Base-by-base conservation (phyloP, 208 protist species). In the Lotmaria passim region DNA sequence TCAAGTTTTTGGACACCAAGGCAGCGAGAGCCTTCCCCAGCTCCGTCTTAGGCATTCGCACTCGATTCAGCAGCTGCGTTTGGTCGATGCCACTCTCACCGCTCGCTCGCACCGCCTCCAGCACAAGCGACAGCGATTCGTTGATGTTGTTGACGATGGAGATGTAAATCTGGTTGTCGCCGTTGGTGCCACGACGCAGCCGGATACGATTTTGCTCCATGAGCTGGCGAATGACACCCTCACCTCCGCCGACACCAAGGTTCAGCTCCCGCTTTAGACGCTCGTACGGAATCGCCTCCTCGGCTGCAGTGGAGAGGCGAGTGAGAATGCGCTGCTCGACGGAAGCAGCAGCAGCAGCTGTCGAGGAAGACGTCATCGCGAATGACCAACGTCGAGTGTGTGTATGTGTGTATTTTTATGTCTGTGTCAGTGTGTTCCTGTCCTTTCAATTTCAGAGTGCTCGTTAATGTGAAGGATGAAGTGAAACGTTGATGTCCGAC, bases 61-160 rank as follows among this genome's bases (percentile, higher is more conserved):
- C 48, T 30, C 77, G 82, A n/a, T 62, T 66, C 36, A 76, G 63
- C 43, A 96, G 66, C 50, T 82, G 73, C n/a, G 79, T 63, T 59
- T 93, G 84, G 38, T 96, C 91, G 47, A 96, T 86, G 4, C 91
- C 91, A 41, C 62, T 82, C 23, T 78, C 82, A 24, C 87, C 91
- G 56, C 82, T 88, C 4, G 76, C 65, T 4, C 86, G 83, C 31
- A 96, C 78, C n/a, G 78, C 77, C 24, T 88, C 83, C 21, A 93
- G 73, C 14, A 96, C 88, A 1, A 85, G 56, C 7, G 83, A 81
- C 0, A 84, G 58, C 19, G 73, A 83, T 48, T 94, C 88, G 33
- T 77, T 87, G 38, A 93, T 81, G 57, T 79, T 77, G 53, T 70
- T 78, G 6, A 78, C 77, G 8, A 94, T 76, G 2, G 86, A 83